Evolutionary conservation across 1,284 basidiomycete genomes (phyloP).

Genomic region (Phellinidium pouzarii): DNA sequence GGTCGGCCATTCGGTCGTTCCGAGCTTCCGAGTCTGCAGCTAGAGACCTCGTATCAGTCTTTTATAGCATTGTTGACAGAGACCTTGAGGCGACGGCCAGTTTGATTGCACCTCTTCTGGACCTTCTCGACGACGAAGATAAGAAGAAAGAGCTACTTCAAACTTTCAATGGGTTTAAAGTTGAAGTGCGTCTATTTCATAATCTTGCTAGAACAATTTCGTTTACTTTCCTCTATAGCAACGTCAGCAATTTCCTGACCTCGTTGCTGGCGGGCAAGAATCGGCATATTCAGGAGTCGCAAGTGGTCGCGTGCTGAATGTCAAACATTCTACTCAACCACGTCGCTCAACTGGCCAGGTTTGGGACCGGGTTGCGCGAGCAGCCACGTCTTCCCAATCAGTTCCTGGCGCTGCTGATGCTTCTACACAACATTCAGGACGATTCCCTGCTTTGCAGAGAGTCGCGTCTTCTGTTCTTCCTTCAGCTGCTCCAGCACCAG

Average conservation of each 20-base stretch:
- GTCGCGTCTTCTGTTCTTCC: conserved; percentile 27
- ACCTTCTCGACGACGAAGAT: conserved; percentile 78
- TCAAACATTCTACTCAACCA: conserved; percentile 66
- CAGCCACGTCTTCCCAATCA: conserved; percentile 53
- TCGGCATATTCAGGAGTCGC: conserved; percentile 72
- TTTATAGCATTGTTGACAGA: conserved; percentile 80
- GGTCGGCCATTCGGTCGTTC: conserved; percentile 77
- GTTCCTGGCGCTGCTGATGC: conserved; percentile 31
- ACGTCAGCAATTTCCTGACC: conserved; percentile 78
- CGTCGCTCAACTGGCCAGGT: conserved; percentile 53
- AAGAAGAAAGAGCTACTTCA: conserved; percentile 71
- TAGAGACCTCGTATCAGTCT: conserved; percentile 79
- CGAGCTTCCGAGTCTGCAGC: conserved; percentile 74
- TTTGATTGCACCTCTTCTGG: conserved; percentile 74
- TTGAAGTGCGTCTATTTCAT: conserved; percentile 54
- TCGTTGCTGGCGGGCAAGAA: conserved; percentile 54
- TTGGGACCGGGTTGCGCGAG: conserved; percentile 84
- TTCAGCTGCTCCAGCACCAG: conserved; percentile 25
- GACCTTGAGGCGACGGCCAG: conserved; percentile 73
- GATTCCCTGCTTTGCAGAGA: conserved; percentile 42
- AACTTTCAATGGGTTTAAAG: conserved; percentile 80
- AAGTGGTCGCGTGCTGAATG: conserved; percentile 75
- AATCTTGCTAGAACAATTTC: not conserved
- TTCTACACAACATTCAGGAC: conserved; percentile 28
- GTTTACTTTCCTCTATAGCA: conserved; percentile 42